These are phyloP conservation scores for Dioszegia crocea DNA, from an alignment of 768 basidiomycete genomes.

Conservation along the genomic window DNA sequence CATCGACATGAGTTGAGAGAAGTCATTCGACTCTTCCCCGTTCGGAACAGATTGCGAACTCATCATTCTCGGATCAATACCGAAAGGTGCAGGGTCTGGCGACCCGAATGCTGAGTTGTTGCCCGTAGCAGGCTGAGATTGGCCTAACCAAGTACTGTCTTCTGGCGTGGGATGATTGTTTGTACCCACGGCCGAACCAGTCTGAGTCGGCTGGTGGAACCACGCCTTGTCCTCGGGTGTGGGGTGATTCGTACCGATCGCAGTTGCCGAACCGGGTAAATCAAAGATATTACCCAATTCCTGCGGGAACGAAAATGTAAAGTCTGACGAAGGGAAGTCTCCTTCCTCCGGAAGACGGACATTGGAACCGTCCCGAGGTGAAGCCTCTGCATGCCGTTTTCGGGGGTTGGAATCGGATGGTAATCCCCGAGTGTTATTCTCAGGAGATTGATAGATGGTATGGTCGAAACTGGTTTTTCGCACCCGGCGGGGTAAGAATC, in stretches of 20 bases:
- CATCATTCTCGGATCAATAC: conserved; percentile 12
- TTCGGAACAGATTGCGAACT: neutral
- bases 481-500: conserved; percentile 71
- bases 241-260: conserved; percentile 18
- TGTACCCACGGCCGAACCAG: conserved; percentile 22
- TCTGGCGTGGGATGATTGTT: conserved; percentile 27
- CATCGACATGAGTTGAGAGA: conserved; percentile 50
- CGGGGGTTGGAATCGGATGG: conserved; percentile 39
- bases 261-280: conserved; percentile 27
- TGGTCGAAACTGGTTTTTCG: conserved; percentile 95
- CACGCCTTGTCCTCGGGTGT: conserved; percentile 25
- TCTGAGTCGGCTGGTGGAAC: neutral
- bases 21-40: conserved; percentile 42
- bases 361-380: conserved; percentile 28
- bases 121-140: conserved; percentile 29
- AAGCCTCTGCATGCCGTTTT: conserved; percentile 45
- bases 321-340: conserved; percentile 46
- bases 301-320: conserved; percentile 49
- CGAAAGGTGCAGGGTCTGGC: conserved; percentile 16
- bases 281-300: conserved; percentile 49
- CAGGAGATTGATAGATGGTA: conserved; percentile 66
- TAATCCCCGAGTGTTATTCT: conserved; percentile 3
- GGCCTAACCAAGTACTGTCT: neutral
- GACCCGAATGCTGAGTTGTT: conserved; percentile 27
- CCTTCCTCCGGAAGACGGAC: conserved; percentile 25